A percentile compares a stretch with the other conserved stretches of the same genome.
phyloP scores from a whole-genome alignment of 768 basidiomycete species.

The Trametes cinnabarina region DNA sequence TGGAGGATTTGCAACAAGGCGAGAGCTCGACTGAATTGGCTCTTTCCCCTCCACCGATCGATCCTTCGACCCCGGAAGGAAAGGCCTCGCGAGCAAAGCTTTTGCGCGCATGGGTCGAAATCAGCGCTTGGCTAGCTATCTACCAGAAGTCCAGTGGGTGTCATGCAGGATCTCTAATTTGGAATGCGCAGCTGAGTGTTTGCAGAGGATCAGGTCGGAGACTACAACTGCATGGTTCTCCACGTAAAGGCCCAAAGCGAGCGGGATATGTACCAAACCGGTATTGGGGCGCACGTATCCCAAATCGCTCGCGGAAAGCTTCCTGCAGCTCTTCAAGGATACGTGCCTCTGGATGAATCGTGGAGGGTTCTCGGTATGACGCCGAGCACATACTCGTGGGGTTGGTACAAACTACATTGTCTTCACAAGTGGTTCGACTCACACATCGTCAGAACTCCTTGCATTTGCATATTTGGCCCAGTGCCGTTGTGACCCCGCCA shows the following conservation, averaged over 20 bases:
- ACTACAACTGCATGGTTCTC: constrained; percentile 11
- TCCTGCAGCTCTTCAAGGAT: constrained; percentile 40
- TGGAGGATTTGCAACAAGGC: background rate
- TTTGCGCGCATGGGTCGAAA: constrained; percentile 79
- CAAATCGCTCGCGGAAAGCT: constrained; percentile 63
- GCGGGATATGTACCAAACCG: constrained; percentile 69
- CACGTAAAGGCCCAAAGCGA: constrained; percentile 51
- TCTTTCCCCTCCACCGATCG: constrained; percentile 55
- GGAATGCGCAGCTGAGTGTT: constrained; percentile 14
- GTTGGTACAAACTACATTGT: constrained; percentile 38
- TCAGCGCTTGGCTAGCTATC: constrained; percentile 62
- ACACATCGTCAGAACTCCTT: constrained; percentile 52
- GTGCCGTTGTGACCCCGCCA: constrained; percentile 72
- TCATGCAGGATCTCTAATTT: constrained; percentile 44
- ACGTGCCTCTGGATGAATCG: constrained; percentile 37
- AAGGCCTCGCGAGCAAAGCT: constrained; percentile 56
- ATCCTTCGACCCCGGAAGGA: constrained; percentile 44
- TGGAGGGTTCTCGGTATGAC: constrained; percentile 64
- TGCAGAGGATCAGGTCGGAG: constrained; percentile 11
- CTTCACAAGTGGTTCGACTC: background rate
- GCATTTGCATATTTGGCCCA: constrained; percentile 79
- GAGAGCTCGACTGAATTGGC: constrained; percentile 39
- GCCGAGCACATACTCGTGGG: constrained; percentile 59
- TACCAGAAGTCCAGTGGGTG: constrained; percentile 34
- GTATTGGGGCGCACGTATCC: constrained; percentile 72